Conservation (phyloP, 2,329 filamentous ascomycete genomes). For the Dothistroma septosporum region DNA sequence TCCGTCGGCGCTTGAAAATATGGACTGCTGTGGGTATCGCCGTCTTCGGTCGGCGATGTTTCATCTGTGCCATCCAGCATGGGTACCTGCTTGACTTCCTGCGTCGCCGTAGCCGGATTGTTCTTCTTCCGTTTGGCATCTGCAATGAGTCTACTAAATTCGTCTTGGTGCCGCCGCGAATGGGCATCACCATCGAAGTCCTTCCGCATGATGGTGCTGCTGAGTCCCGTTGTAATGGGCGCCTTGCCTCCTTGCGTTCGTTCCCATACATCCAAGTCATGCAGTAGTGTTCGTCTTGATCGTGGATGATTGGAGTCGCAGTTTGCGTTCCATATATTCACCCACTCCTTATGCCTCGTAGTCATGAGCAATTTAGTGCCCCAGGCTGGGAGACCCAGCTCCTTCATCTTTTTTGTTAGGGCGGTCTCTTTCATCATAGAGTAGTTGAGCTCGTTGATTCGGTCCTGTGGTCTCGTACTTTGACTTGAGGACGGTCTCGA, state of each 20-base stretch:
- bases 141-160: conserved; percentile 77
- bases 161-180: conserved; percentile 65
- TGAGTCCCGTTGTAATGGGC: conserved; percentile 38
- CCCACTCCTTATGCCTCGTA: conserved; percentile 83
- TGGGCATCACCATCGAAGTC: conserved; percentile 80
- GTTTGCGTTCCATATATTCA: conserved; percentile 95
- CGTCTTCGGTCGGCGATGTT: conserved; percentile 9
- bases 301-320: conserved; percentile 77
- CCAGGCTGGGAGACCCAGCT: conserved; percentile 69
- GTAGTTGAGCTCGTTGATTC: conserved; percentile 79
- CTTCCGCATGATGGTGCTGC: conserved; percentile 66
- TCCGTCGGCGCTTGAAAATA: not conserved
- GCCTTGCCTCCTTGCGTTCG: conserved; percentile 67
- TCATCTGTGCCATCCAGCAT: not conserved
- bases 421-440: conserved; percentile 75
- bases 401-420: conserved; percentile 74
- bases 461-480: conserved; percentile 48
- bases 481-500: conserved; percentile 20
- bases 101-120: conserved; percentile 19
- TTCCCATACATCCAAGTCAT: conserved; percentile 84
- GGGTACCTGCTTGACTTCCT: conserved; percentile 12
- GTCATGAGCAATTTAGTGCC: conserved; percentile 69
- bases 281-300: conserved; percentile 65
- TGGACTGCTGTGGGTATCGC: conserved; percentile 2
- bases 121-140: conserved; percentile 60